phyloP scores from a whole-genome alignment of 2,329 filamentous ascomycete species.

The Colletotrichum limetticola region DNA sequence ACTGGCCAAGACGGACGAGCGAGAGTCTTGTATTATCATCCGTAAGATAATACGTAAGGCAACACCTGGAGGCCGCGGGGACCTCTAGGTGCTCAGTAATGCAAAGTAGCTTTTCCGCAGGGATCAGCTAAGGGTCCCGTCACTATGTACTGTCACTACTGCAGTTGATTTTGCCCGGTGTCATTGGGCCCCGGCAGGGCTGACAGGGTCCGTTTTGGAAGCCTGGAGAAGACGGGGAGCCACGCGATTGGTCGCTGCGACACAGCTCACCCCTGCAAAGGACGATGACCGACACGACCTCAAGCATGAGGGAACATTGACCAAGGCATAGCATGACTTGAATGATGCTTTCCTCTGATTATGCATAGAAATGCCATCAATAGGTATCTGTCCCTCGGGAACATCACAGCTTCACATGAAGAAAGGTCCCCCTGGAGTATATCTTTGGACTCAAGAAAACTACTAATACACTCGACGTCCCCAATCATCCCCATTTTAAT shows the following conservation, averaged over 20 bases:
- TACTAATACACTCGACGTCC: slow-evolving; percentile 16
- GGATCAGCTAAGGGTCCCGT: not conserved
- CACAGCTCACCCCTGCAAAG: not conserved
- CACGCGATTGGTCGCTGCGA: slow-evolving; percentile 2
- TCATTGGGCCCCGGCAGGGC: slow-evolving; percentile 19
- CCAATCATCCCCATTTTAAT: slow-evolving; percentile 8
- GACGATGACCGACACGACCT: not conserved
- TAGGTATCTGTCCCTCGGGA: no score
- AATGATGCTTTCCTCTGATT: not conserved
- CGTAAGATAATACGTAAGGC: not conserved
- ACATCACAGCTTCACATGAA: not conserved
- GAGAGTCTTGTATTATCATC: not conserved
- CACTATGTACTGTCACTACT: not conserved
- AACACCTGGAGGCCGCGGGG: not conserved
- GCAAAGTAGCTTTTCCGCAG: not conserved
- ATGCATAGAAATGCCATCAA: not conserved
- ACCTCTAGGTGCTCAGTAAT: not conserved
- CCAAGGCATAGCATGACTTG: not conserved
- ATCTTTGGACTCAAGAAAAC: slow-evolving; percentile 30
- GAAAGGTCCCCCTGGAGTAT: not conserved
- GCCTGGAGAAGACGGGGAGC: slow-evolving; percentile 12
- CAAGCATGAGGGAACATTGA: not conserved
- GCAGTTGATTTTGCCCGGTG: not conserved
- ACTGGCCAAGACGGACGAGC: slow-evolving; percentile 2
- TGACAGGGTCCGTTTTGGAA: slow-evolving; percentile 4